Conservation (phyloP, 306 rosid genomes). For the Quercus agrifolia region DNA sequence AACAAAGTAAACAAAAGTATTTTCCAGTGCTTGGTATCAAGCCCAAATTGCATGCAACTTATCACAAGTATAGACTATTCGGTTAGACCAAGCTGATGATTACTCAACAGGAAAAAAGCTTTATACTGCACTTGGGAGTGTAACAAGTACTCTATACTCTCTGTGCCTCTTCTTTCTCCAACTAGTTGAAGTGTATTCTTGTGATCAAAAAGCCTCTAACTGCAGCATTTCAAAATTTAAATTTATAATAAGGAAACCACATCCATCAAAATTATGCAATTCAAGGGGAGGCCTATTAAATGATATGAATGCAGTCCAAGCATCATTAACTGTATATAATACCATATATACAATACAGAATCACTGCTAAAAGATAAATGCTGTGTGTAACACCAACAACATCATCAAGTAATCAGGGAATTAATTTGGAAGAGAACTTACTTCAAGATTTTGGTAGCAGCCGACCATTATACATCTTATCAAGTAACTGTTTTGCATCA, state of each 20-base stretch:
- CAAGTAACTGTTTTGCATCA: slow-evolving; percentile 72
- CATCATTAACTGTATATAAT: not conserved
- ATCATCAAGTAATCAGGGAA: too few relatives aligned
- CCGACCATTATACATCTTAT: slow-evolving; percentile 90
- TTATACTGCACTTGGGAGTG: not conserved
- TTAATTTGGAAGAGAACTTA: slow-evolving; percentile 2
- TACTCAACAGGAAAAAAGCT: not conserved
- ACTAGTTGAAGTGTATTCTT: not conserved
- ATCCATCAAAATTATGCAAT: not conserved
- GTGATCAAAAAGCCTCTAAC: not conserved
- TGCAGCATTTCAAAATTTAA: not conserved
- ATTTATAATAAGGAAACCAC: not conserved
- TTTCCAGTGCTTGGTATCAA: not conserved
- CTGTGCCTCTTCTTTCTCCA: not conserved
- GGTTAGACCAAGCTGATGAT: not conserved
- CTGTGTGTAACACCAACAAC: too few relatives aligned
- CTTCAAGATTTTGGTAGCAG: slow-evolving; percentile 68
- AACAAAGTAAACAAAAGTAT: not conserved
- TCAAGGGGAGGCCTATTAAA: not conserved
- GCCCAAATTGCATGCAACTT: not conserved
- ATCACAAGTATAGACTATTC: not conserved
- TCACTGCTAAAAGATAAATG: not conserved
- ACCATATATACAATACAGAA: not conserved
- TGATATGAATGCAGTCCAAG: not conserved
- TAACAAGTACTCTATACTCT: not conserved